Evolutionary conservation across 345 rosid genomes (phyloP), one percentile per base, ranked within the genome.

Genomic region (Eucalyptus globulus): DNA sequence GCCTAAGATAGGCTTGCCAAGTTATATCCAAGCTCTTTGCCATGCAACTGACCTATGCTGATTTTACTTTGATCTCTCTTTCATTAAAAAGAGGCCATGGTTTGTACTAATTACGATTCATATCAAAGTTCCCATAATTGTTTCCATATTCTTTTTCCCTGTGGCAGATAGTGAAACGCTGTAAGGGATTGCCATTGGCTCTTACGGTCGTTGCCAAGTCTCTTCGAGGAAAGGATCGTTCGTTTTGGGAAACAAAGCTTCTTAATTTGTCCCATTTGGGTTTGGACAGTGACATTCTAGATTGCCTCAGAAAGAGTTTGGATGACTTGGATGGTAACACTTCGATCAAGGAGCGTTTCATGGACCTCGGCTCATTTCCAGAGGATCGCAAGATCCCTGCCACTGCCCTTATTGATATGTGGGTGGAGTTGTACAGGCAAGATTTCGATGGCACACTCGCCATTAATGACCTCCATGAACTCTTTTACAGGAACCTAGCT

Each of bases 301-400:
- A 87, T n/a, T 67, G 93, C 89, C 95, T 96, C 47, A 87, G 89
- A 80, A 94, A 90, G 58, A 95, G 95, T 87, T 91, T 96, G 69
- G 81, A 90, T 88, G 89, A 92, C 87, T 87, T 95, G 86, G 88
- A 92, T 58, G 13, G 81, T 49, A 26, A 60, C 88, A 80, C 81
- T 8, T 11, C 24, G 6, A 53, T 89, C 6, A 93, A 91, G 91
- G 93, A 94, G 44, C 94, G 94, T 89, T 96, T 90, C 91, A 86
- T 94, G 92, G 97, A 95, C 89, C 87, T 95, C 47, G 93, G 96
- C 8, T 93, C 89, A 49, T 96, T 96, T 90, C 94, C 94, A 13
- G 95, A 94, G 89, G 97, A 93, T 88, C 58, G 5, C 58, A 53
- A 53, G 58, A 53, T 53, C 58, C 58, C 58, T 0, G 26, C 5